phyloP scores from a whole-genome alignment of 192 early-diverging fungal genomes.

The Mortierella antarctica region DNA sequence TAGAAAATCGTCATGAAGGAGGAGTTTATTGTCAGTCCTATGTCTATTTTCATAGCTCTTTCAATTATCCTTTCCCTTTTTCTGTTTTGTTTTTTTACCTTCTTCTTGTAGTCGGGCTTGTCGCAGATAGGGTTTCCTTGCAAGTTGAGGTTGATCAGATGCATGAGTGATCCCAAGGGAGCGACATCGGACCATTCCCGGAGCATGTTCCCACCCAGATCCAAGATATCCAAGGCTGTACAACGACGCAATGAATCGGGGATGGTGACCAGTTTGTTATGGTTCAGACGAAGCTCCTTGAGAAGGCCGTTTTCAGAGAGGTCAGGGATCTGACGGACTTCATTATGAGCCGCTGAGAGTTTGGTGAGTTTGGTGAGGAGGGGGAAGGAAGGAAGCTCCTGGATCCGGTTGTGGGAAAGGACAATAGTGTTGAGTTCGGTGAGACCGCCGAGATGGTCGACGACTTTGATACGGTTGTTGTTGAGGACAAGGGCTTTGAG shows the following conservation, averaged over 20 bases:
- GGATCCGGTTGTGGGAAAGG: conserved; percentile 82
- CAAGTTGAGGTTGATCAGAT: conserved; percentile 74
- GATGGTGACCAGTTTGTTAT: conserved; percentile 75
- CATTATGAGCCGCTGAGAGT: conserved; percentile 81
- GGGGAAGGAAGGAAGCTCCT: conserved; percentile 64
- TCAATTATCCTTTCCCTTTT: not conserved
- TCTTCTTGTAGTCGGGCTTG: conserved; percentile 63
- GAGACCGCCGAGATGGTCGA: conserved; percentile 73
- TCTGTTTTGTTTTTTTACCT: conserved; percentile 43
- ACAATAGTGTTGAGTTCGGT: conserved; percentile 80
- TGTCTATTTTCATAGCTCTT: conserved; percentile 6
- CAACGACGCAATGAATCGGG: conserved; percentile 67
- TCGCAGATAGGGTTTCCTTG: conserved; percentile 74
- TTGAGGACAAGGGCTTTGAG: conserved; percentile 86
- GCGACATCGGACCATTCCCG: conserved; percentile 69
- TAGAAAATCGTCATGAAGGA: not conserved
- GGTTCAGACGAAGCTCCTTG: conserved; percentile 79
- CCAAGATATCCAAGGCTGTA: conserved; percentile 72
- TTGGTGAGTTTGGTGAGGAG: conserved; percentile 74
- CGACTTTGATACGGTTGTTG: conserved; percentile 74
- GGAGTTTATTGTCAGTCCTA: not conserved
- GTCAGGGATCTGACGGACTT: conserved; percentile 73
- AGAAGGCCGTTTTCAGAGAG: conserved; percentile 66
- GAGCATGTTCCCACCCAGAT: conserved; percentile 79
- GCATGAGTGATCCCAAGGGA: conserved; percentile 59